Percentiles rank a stretch among this genome's conserved stretches.
phyloP scores from a whole-genome alignment of 371 early-diverging fungal species.

The Actinomortierella ambigua region DNA sequence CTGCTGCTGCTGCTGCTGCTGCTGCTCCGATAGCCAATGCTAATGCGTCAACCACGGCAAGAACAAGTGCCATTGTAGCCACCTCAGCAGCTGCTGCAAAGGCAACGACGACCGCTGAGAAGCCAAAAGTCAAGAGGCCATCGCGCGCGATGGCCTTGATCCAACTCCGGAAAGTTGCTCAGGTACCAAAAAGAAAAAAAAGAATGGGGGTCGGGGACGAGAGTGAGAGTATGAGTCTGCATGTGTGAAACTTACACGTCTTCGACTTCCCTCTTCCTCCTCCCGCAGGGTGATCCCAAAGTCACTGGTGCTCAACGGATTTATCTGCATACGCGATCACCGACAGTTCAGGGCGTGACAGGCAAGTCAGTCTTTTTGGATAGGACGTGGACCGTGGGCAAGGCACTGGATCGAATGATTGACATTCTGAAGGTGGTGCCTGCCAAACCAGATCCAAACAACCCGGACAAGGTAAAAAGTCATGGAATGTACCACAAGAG shows the following conservation, averaged over 20 bases:
- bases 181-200: slow-evolving; percentile 10
- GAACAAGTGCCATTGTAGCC: background rate
- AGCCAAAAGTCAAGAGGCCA: slow-evolving; percentile 24
- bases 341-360: slow-evolving; percentile 7
- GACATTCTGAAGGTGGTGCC: slow-evolving; percentile 27
- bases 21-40: slow-evolving; percentile 5
- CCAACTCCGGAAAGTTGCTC: slow-evolving; percentile 30
- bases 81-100: background rate
- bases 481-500: no score
- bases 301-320: slow-evolving; percentile 23
- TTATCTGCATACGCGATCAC: slow-evolving; percentile 24
- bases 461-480: slow-evolving; percentile 27
- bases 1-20: background rate
- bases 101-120: background rate
- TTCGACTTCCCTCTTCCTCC: background rate
- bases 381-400: slow-evolving; percentile 39
- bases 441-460: slow-evolving; percentile 25
- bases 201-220: no score
- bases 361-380: background rate
- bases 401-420: slow-evolving; percentile 31
- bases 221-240: background rate
- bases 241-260: background rate
- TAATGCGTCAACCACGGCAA: background rate
- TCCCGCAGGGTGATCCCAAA: slow-evolving; percentile 31
- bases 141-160: slow-evolving; percentile 29